phyloP scores from a whole-genome alignment of 345 rosid species.

The Populus deltoides region DNA sequence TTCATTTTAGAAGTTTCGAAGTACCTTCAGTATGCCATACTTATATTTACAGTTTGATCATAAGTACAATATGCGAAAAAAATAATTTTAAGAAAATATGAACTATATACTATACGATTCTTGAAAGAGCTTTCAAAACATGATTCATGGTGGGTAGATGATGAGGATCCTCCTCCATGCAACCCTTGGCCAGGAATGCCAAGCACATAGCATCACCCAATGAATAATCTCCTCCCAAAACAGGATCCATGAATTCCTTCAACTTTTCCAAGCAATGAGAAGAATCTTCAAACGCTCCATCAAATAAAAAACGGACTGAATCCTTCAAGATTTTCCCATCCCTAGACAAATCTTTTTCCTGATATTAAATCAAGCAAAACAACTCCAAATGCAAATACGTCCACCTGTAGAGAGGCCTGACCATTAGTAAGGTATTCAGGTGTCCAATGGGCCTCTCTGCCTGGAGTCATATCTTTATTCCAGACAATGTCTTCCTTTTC shows the following conservation, averaged over 20 bases:
- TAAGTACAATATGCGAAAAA: too few species aligned
- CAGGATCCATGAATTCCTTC: slow-evolving; percentile 32
- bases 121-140: slow-evolving; percentile 30
- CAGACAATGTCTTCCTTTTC: slow-evolving; percentile 6
- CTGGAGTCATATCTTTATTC: slow-evolving; percentile 20
- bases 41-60: too few species aligned
- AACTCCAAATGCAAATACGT: slow-evolving; percentile 37
- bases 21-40: too few species aligned
- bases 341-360: slow-evolving; percentile 22
- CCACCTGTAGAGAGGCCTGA: slow-evolving; percentile 20
- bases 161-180: slow-evolving; percentile 25
- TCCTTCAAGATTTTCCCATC: slow-evolving; percentile 22
- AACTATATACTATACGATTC: slow-evolving; percentile 15
- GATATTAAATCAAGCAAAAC: slow-evolving; percentile 37
- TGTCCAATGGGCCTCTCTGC: slow-evolving; percentile 14
- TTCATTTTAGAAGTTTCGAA: too few species aligned
- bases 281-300: slow-evolving; percentile 16
- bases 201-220: slow-evolving; percentile 29
- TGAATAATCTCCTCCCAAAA: slow-evolving; percentile 25
- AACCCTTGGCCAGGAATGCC: slow-evolving; percentile 35
- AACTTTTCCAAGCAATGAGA: slow-evolving; percentile 24
- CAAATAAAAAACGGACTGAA: slow-evolving; percentile 11
- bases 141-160: slow-evolving; percentile 36
- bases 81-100: neutral
- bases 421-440: slow-evolving; percentile 23